Evolutionary conservation across 768 basidiomycete species (phyloP).

Genomic region (Coprinellus micaceus): DNA sequence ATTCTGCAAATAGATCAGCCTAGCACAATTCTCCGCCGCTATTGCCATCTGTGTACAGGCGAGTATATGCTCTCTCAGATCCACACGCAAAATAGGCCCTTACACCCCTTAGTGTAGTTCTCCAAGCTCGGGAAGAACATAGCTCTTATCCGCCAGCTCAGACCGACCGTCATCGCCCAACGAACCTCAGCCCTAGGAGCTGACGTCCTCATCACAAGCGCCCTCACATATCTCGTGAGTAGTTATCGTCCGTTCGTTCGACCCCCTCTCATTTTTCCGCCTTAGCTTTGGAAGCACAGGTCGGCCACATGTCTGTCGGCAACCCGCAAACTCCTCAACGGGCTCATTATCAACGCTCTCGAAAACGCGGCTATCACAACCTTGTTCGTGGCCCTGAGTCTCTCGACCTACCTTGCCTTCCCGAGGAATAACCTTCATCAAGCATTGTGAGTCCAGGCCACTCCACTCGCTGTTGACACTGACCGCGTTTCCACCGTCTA

Average conservation of each 20-base stretch:
- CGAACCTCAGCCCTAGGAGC: neutral
- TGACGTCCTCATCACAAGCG: neutral
- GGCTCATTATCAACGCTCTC: neutral
- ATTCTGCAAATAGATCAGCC: neutral
- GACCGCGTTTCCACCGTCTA: neutral
- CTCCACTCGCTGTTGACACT: neutral
- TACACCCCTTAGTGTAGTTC: neutral
- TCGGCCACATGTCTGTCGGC: neutral
- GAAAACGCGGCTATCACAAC: neutral
- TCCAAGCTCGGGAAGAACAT: neutral
- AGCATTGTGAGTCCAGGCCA: neutral
- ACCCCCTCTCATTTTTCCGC: neutral
- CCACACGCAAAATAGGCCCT: neutral
- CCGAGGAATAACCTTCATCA: neutral
- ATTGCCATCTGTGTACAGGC: neutral
- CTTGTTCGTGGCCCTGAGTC: neutral
- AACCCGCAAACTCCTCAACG: neutral
- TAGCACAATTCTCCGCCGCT: neutral
- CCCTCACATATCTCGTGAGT: neutral
- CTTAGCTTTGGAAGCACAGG: neutral
- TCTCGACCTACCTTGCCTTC: neutral
- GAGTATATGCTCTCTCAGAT: neutral
- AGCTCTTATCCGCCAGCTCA: neutral
- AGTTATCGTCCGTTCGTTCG: neutral
- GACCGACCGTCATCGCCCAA: neutral